Conservation (phyloP, 768 basidiomycete species). For the Lyophyllum shimeji region DNA sequence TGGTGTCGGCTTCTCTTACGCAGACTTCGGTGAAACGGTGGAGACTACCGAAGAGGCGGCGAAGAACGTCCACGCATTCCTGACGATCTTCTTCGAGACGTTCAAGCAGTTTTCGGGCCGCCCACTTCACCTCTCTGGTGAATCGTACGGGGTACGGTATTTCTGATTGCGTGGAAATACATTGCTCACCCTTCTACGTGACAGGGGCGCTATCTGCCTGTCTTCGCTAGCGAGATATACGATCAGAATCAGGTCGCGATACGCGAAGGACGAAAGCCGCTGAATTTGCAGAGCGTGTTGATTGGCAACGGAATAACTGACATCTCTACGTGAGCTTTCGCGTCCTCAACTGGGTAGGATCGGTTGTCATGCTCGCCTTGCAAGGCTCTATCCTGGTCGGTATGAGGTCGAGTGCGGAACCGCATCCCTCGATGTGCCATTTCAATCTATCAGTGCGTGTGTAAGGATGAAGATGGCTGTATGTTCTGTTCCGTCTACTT, state of each 20-base stretch:
- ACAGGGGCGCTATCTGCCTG: constrained; percentile 68
- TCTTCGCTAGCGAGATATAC: constrained; percentile 75
- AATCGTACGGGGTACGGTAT: constrained; percentile 68
- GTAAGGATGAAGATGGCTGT: constrained; percentile 67
- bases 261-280: constrained; percentile 51
- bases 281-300: constrained; percentile 69
- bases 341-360: no score
- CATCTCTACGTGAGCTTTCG: constrained; percentile 38
- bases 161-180: not conserved
- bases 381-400: constrained; percentile 43
- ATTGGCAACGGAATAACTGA: constrained; percentile 64
- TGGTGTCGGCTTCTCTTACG: constrained; percentile 72
- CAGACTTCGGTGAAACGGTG: constrained; percentile 65
- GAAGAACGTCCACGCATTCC: constrained; percentile 71
- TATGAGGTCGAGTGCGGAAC: constrained; percentile 63
- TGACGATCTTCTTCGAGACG: constrained; percentile 77
- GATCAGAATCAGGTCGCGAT: constrained; percentile 62
- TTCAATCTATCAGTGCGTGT: constrained; percentile 50
- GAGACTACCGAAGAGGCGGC: constrained; percentile 82
- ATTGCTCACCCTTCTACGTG: not conserved
- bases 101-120: constrained; percentile 72
- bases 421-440: constrained; percentile 54
- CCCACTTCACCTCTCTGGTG: constrained; percentile 71
- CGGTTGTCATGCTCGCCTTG: not conserved
- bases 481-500: constrained; percentile 9